Evolutionary conservation across 257 asterid species (phyloP).

Genomic region (Solanum sparsipilum): DNA sequence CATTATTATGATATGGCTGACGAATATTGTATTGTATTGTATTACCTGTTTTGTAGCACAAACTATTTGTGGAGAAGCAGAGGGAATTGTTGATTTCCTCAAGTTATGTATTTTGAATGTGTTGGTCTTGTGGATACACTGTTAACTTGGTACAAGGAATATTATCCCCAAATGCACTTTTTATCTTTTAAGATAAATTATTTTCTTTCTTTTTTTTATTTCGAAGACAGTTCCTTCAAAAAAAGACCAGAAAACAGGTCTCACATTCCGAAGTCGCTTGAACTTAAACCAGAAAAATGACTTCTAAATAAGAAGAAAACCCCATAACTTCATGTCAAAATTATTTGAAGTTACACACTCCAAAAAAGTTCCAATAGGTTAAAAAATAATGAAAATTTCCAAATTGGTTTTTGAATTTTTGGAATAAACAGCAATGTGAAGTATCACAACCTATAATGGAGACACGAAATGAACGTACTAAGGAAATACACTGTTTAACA

Average conservation of each 20-base stretch:
- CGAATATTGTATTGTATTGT: background rate
- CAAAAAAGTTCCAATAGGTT: background rate
- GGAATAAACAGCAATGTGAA: background rate
- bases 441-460: background rate
- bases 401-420: background rate
- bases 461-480: background rate
- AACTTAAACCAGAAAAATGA: background rate
- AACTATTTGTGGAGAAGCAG: constrained; percentile 2
- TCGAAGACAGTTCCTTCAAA: background rate
- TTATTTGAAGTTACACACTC: background rate
- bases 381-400: background rate
- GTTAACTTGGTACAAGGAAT: background rate
- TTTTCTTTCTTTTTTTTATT: background rate
- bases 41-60: background rate
- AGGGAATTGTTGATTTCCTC: constrained; percentile 53
- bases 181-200: background rate
- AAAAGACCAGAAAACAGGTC: background rate
- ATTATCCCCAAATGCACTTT: background rate
- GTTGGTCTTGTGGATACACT: background rate
- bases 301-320: background rate
- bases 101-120: background rate
- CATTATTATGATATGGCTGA: background rate
- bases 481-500: background rate
- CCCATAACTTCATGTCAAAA: background rate
- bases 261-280: background rate